Base-by-base conservation (phyloP, 2,329 filamentous ascomycete genomes). In the Ophiostoma perfectum region DNA sequence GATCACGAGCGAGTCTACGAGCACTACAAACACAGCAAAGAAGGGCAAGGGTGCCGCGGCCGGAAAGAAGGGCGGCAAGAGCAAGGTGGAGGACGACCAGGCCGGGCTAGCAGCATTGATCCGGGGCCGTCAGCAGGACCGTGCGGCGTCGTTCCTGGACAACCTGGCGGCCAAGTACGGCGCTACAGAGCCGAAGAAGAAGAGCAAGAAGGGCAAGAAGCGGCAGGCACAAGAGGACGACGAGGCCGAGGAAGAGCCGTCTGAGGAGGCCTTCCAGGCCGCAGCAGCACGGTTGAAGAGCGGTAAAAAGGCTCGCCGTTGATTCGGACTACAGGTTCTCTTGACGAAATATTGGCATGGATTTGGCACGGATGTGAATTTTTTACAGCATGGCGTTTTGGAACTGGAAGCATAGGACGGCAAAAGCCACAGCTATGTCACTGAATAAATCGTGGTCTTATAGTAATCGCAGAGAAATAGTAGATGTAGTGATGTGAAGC, bases 121-220 rank as follows among this genome's bases (percentile, higher is more conserved):
- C 71, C 84, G 86, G 75, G 83, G 85, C 74, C 86, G 89, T 64
- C 90, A 95, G 76, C 82, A 89, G 73, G 83, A 84, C 58, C 82
- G 90, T 45, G 82, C 79, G 11, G 78, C 79, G 41, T 81, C 80
- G 49, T 92, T 96, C 76, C 80, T 96, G 38, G 90, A 91, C 71
- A 81, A 85, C 65, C 78, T 97, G 65, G 91, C 91, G 69, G 90
- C 88, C 65, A 96, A 94, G 79, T 96, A 96, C 76, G 80, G 82
- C 41, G 79, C 81, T 7, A 75, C 75, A 14, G 75, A 74, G 65
- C 74, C 75, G 66, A 80, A 81, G 70, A 72, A 76, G 38, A 63
- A 84, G 77, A 87, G 84, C 74, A 81, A 81, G 11, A 86, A 85
- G 75, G 38, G 63, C n/a, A 68, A 68, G 65, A 72, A 72, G 62